Base-by-base conservation (phyloP, 2,329 filamentous ascomycete genomes). In the Fusarium multiceps region DNA sequence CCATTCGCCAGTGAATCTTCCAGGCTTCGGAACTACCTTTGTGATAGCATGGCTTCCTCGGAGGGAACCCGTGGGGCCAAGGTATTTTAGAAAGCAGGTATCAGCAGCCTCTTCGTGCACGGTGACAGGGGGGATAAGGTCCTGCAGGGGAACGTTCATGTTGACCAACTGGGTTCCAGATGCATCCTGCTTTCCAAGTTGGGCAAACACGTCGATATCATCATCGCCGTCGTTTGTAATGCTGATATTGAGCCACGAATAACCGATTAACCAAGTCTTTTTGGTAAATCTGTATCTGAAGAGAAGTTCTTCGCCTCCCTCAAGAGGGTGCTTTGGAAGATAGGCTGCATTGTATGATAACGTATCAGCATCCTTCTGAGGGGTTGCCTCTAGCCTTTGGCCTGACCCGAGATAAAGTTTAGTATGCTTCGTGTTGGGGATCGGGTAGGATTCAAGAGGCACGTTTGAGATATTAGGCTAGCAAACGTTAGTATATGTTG, bases 1-100 rank as follows among this genome's bases (percentile, higher is more conserved):
- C 53, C 53, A 55, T 4, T 48, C 42, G 20, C 53, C 53, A 4
- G 28, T 55, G 3, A 55, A 55, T 21, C 42, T 40, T 3, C 53
- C 42, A 11, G 42, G 53, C 16, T 40, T 28, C 3, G 42, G 30
- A 0, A 20, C 14, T 7, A 55, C 43, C 10, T 55, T 48, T 4
- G 53, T 55, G 1, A 40, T 27, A 21, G 42, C 30, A 40, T 55
- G 53, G 3, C 53, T 55, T 21, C 42, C 53, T 40, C 53, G 18
- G 1, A 55, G 43, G 8, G 53, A 55, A 8, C 42, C 53, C 4
- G 53, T 55, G 3, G 53, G 53, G 0, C 42, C 42, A 3, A 48
- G 18, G 18, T 55, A 55, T n/a, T 55, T 55, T 9, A 55, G 42
- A 18, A 55, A 55, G 11, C 42, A 55, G 7, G 42, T 55, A 11